These are phyloP conservation scores for Coelastrella sp. DNA, from an alignment of 139 green algal genomes.

Conservation along the genomic window DNA sequence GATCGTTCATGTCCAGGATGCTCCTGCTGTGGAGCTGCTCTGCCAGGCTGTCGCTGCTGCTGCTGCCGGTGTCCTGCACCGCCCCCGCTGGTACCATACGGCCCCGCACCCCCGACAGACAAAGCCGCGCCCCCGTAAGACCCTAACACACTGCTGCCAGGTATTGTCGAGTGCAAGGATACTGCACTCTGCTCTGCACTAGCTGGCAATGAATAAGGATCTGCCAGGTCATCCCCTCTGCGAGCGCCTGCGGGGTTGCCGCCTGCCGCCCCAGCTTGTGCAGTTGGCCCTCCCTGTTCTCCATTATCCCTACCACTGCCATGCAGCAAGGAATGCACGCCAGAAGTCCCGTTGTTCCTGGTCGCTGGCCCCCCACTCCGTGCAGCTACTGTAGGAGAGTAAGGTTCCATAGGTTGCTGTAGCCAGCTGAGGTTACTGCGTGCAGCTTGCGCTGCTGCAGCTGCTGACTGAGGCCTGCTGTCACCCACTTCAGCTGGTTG, in stretches of 20 bases:
- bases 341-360: too few relatives aligned
- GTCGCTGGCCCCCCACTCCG: too few relatives aligned
- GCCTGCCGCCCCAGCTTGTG: too few relatives aligned
- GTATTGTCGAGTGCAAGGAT: not conserved
- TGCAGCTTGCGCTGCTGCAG: not conserved
- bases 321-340: too few relatives aligned
- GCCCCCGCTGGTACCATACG: not conserved
- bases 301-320: too few relatives aligned
- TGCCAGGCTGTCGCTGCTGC: not conserved
- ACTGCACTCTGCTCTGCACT: conserved; percentile 10
- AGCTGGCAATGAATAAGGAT: conserved; percentile 26
- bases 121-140: not conserved
- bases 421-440: not conserved
- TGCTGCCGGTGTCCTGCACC: not conserved
- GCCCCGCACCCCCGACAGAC: not conserved
- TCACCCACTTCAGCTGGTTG: not conserved
- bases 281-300: not conserved
- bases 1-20: too few relatives aligned
- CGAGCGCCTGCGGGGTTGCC: not conserved
- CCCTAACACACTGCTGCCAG: not conserved
- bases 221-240: not conserved
- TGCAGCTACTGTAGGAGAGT: conserved; percentile 30
- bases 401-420: conserved; percentile 11
- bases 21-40: too few relatives aligned
- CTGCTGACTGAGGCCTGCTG: not conserved